Conservation (phyloP, 208 protist genomes). For the Naegleria lovaniensis region DNA sequence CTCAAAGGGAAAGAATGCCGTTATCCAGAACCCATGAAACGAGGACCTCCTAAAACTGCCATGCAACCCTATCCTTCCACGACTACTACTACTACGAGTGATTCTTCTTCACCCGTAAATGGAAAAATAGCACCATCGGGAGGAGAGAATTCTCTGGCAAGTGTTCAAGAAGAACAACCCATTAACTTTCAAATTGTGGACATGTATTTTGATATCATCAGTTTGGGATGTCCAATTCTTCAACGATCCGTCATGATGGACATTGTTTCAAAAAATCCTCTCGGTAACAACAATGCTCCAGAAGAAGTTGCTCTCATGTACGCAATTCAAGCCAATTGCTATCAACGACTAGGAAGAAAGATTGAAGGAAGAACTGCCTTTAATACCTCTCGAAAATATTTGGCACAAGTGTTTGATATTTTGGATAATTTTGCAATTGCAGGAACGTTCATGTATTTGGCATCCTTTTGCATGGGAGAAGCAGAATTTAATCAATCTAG, state of each 20-base stretch:
- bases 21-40: background rate
- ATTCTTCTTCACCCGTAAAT: background rate
- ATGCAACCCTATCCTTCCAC: background rate
- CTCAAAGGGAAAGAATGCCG: background rate
- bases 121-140: background rate
- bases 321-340: background rate
- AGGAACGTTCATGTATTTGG: background rate
- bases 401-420: background rate
- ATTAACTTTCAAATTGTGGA: background rate
- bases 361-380: background rate
- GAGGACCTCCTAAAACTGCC: background rate
- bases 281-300: background rate
- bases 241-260: background rate
- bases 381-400: background rate
- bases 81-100: background rate
- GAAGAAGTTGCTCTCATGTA: background rate
- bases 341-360: conserved; percentile 1
- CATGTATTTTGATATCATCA: background rate
- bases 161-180: background rate
- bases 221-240: background rate
- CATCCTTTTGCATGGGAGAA: background rate
- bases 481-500: background rate
- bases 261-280: background rate
- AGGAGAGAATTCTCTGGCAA: background rate
- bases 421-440: background rate